Evolutionary conservation across 495 filamentous ascomycete species (phyloP).

Genomic region (Alectoria sarmentosa): DNA sequence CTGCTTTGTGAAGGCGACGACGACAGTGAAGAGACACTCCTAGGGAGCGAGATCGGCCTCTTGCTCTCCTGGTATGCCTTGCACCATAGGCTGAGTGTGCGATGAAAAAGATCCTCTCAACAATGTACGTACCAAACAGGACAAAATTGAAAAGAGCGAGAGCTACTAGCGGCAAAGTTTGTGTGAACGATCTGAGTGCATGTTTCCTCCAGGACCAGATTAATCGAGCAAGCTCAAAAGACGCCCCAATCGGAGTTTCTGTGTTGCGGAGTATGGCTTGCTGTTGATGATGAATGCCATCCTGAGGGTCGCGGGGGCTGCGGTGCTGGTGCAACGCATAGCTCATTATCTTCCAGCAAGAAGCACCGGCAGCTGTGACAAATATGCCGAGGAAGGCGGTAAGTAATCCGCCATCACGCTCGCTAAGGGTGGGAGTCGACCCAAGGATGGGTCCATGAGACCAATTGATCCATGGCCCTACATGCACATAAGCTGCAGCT

Average conservation of each 20-base stretch:
- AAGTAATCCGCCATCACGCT: slow-evolving; percentile 32
- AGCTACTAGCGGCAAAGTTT: slow-evolving; percentile 28
- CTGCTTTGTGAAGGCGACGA: neutral
- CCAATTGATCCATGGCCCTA: slow-evolving; percentile 41
- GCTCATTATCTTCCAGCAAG: slow-evolving; percentile 36
- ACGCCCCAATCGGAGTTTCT: slow-evolving; percentile 25
- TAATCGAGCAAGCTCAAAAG: slow-evolving; percentile 27
- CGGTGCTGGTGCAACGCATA: slow-evolving; percentile 35
- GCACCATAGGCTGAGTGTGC: neutral
- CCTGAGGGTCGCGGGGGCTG: slow-evolving; percentile 19
- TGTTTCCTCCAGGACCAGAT: slow-evolving; percentile 31
- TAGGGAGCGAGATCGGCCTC: neutral
- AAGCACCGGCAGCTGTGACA: slow-evolving; percentile 31
- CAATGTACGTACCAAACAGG: slow-evolving; percentile 22
- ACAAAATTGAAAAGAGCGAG: slow-evolving; percentile 30
- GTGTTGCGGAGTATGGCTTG: slow-evolving; percentile 36
- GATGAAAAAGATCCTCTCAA: neutral
- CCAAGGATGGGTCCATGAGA: slow-evolving; percentile 32
- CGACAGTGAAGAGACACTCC: neutral
- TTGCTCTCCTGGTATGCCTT: neutral
- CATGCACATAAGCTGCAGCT: slow-evolving; percentile 25
- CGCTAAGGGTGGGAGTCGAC: slow-evolving; percentile 36
- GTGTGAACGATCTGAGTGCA: slow-evolving; percentile 22
- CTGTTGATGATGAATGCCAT: slow-evolving; percentile 32
- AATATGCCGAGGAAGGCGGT: slow-evolving; percentile 38